Evolutionary conservation across 441 rosid genomes (phyloP).

Genomic region (Adansonia grandidieri): DNA sequence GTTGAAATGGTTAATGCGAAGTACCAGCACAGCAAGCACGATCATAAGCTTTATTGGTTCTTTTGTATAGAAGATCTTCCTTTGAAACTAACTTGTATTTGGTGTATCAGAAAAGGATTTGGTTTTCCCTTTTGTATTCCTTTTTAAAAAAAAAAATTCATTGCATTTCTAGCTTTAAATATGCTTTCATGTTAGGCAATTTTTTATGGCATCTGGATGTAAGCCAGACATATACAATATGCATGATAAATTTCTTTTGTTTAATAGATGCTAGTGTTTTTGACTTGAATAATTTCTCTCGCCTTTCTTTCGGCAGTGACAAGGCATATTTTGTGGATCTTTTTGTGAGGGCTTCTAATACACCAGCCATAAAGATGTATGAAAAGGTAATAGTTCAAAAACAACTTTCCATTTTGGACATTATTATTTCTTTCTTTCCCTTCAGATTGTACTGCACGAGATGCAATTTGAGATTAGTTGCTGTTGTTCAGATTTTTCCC

Average conservation of each 20-base stretch:
- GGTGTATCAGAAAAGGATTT: neutral
- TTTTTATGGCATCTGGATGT: neutral
- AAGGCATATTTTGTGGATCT: slow-evolving; percentile 96
- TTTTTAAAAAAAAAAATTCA: neutral
- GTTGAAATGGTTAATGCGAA: neutral
- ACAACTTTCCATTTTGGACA: neutral
- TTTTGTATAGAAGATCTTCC: neutral
- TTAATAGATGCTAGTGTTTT: slow-evolving; percentile 5
- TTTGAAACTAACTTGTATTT: slow-evolving; percentile 4
- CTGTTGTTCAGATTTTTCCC: slow-evolving; percentile 8
- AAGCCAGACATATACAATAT: neutral
- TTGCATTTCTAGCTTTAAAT: neutral
- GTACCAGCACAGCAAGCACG: neutral
- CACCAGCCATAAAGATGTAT: slow-evolving; percentile 97
- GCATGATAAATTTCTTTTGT: slow-evolving; percentile 6
- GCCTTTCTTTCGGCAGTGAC: slow-evolving; percentile 55
- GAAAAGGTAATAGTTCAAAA: slow-evolving; percentile 67
- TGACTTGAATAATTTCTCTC: neutral
- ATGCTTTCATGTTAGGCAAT: neutral
- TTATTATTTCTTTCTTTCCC: neutral
- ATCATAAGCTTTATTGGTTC: neutral
- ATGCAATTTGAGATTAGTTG: neutral
- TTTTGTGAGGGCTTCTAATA: slow-evolving; percentile 93
- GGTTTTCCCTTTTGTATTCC: neutral
- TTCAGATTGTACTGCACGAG: neutral